phyloP scores from a whole-genome alignment of 345 rosid species.

The Gossypium stocksii region DNA sequence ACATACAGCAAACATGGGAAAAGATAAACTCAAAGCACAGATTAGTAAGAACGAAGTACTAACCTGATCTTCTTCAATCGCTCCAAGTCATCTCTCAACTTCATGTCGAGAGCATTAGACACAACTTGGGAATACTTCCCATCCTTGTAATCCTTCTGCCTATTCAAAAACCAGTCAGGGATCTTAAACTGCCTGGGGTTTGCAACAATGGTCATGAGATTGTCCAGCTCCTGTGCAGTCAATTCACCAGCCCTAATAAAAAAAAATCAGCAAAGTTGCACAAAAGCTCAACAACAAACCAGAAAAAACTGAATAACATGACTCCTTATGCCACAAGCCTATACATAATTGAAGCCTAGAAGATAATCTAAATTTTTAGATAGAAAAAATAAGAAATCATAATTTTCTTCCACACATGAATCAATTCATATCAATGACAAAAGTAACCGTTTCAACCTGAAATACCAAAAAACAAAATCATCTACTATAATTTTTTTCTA shows the following conservation, averaged over 20 bases:
- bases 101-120: constrained; percentile 89
- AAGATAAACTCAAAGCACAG: too few species aligned
- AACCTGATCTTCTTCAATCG: constrained; percentile 87
- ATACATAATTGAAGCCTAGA: too few species aligned
- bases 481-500: not conserved
- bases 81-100: constrained; percentile 25
- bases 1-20: too few species aligned
- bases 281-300: not conserved
- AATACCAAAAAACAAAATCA: not conserved
- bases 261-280: not conserved
- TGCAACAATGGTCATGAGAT: constrained; percentile 75
- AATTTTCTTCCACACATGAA: too few species aligned
- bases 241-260: constrained; percentile 72
- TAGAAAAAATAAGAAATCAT: too few species aligned
- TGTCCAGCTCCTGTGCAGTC: constrained; percentile 71
- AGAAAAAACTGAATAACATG: not conserved
- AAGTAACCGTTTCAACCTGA: not conserved
- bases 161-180: constrained; percentile 87
- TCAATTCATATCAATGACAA: not conserved
- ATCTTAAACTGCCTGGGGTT: constrained; percentile 88
- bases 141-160: constrained; percentile 23
- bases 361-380: too few species aligned
- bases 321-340: not conserved
- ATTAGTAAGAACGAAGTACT: not conserved
- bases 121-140: constrained; percentile 84